These are phyloP conservation scores for Kodamaea laetipori DNA, from an alignment of 805 yeast species.

Conservation along the genomic window DNA sequence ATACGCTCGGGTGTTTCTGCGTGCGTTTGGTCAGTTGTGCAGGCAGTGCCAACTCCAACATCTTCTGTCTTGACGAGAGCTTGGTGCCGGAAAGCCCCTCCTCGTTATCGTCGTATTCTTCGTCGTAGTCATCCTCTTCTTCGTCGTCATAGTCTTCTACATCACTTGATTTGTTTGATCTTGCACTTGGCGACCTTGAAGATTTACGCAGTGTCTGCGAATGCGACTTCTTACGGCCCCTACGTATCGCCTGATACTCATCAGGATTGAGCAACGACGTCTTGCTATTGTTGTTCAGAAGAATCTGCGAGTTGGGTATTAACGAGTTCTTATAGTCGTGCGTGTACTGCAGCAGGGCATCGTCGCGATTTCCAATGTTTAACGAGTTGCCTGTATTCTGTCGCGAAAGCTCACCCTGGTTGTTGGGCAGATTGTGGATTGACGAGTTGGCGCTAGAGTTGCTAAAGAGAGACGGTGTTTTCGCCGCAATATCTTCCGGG, in stretches of 20 bases:
- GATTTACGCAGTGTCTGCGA: conserved; percentile 30
- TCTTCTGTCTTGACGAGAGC: conserved; percentile 51
- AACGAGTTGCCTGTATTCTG: conserved; percentile 15
- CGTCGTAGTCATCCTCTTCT: conserved; percentile 14
- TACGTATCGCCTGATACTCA: conserved; percentile 41
- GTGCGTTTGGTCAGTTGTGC: conserved; percentile 53
- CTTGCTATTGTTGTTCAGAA: conserved; percentile 5
- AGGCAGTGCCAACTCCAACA: conserved; percentile 67
- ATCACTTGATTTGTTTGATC: conserved; percentile 21
- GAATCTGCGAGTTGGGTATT: conserved; percentile 19
- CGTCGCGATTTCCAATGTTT: conserved; percentile 11
- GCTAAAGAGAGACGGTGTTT: conserved; percentile 59
- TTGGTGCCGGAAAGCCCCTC: conserved; percentile 13
- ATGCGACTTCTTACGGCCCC: conserved; percentile 43
- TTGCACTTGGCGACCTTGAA: conserved; percentile 25
- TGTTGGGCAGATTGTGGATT: conserved; percentile 35
- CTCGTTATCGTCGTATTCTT: conserved; percentile 14
- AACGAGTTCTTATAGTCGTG: conserved; percentile 13
- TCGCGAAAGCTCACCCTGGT: conserved; percentile 20
- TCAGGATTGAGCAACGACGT: conserved; percentile 33
- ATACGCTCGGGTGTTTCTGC: conserved; percentile 73
- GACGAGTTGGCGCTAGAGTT: conserved; percentile 46
- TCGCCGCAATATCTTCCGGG: conserved; percentile 43
- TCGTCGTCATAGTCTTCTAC: conserved; percentile 26
- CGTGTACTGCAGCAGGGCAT: conserved; percentile 1